Evolutionary conservation across 2,329 filamentous ascomycete species (phyloP).

Genomic region (Arthrobotrys megalospora): DNA sequence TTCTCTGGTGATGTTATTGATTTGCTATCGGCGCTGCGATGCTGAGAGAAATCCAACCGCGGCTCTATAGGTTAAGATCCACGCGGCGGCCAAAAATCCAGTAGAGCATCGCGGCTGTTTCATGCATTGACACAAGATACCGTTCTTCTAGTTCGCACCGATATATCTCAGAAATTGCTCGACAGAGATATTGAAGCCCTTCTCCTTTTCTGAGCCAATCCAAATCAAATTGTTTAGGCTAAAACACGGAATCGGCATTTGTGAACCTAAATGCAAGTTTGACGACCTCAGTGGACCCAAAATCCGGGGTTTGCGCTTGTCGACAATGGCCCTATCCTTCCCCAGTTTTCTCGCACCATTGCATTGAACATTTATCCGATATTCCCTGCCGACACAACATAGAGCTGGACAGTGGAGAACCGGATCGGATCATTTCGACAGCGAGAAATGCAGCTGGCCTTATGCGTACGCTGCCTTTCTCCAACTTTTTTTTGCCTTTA

Average conservation of each 20-base stretch:
- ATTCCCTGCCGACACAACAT: conserved; percentile 40
- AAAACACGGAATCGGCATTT: conserved; percentile 39
- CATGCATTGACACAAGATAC: neutral
- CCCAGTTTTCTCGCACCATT: conserved; percentile 38
- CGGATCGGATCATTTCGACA: conserved; percentile 55
- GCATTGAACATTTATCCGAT: conserved; percentile 59
- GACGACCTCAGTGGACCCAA: conserved; percentile 43
- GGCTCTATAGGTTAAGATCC: conserved; percentile 4
- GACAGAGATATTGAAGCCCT: neutral
- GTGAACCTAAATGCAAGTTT: conserved; percentile 40
- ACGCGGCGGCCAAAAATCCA: conserved; percentile 4
- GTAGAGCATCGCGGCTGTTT: conserved; percentile 5
- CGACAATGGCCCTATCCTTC: conserved; percentile 17
- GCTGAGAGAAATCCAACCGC: neutral
- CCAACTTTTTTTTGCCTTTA: conserved; percentile 16
- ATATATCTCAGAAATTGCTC: neutral
- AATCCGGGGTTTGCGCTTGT: conserved; percentile 51
- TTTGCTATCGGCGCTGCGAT: neutral
- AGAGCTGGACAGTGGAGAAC: conserved; percentile 38
- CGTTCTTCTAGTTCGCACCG: neutral
- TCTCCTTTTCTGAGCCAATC: conserved; percentile 2
- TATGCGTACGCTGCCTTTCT: conserved; percentile 9
- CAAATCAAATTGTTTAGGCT: conserved; percentile 42
- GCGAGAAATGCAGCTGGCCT: conserved; percentile 21
- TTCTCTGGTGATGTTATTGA: neutral